These are phyloP conservation scores for Boletellus emodensis DNA, from an alignment of 768 basidiomycete genomes.

Conservation along the genomic window DNA sequence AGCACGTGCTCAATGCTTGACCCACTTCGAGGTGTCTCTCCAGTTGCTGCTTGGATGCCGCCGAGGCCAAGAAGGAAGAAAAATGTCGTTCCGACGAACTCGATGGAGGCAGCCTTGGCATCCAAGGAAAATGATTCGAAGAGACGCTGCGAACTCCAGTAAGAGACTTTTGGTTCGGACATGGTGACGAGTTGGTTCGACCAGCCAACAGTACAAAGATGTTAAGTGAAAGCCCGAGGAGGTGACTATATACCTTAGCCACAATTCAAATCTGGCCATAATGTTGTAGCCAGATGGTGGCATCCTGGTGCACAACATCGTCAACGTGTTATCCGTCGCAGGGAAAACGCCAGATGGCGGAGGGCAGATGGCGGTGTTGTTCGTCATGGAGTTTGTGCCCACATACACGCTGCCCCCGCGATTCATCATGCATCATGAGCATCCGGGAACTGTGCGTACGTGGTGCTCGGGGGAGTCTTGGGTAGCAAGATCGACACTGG, in stretches of 20 bases:
- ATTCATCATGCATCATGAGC: slow-evolving; percentile 8
- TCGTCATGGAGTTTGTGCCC: neutral
- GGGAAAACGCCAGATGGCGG: neutral
- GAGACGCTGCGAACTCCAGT: slow-evolving; percentile 25
- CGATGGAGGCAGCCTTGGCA: slow-evolving; percentile 47
- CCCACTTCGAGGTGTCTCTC: slow-evolving; percentile 30
- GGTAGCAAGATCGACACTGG: neutral
- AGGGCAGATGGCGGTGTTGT: neutral
- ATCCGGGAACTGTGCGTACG: slow-evolving; percentile 4
- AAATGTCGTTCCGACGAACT: slow-evolving; percentile 55
- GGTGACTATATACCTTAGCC: too few relatives aligned
- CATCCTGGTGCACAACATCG: neutral
- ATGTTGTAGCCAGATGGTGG: neutral
- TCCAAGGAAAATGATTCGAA: slow-evolving; percentile 37
- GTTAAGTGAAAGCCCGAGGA: too few relatives aligned
- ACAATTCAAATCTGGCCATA: too few relatives aligned
- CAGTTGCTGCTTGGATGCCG: slow-evolving; percentile 54
- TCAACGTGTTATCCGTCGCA: neutral
- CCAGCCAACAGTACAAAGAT: too few relatives aligned
- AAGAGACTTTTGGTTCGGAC: slow-evolving; percentile 6
- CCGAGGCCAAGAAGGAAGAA: slow-evolving; percentile 67
- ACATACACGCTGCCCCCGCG: neutral
- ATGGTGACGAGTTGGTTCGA: slow-evolving; percentile 3
- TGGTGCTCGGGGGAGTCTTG: neutral
- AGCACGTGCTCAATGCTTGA: slow-evolving; percentile 41